These are phyloP conservation scores for Isoetes engelmannii DNA, from an alignment of 83 land plant genomes.

Conservation along the genomic window DNA sequence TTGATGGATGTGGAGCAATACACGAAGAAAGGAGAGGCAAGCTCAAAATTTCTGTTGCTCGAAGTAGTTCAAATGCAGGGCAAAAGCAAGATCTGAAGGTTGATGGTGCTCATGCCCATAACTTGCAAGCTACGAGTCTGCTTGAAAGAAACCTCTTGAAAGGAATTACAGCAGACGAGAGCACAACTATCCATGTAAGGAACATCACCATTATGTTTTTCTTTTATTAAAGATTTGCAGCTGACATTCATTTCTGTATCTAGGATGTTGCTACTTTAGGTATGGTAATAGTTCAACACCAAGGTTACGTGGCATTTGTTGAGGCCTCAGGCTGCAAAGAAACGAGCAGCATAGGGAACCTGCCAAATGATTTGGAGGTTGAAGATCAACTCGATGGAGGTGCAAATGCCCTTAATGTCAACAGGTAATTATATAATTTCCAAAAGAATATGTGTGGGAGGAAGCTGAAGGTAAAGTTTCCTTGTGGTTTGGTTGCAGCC, in stretches of 20 bases:
- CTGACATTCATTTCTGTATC: neutral
- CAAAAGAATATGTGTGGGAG: neutral
- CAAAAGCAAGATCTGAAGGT: slow-evolving; percentile 39
- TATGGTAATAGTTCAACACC: slow-evolving; percentile 52
- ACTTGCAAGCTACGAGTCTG: slow-evolving; percentile 28
- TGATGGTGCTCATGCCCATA: slow-evolving; percentile 29
- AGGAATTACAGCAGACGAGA: slow-evolving; percentile 89
- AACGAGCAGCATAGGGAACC: slow-evolving; percentile 18
- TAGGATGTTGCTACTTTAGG: slow-evolving; percentile 75
- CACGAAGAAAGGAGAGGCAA: slow-evolving; percentile 48
- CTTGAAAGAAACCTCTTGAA: slow-evolving; percentile 60
- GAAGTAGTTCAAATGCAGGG: slow-evolving; percentile 49
- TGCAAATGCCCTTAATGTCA: slow-evolving; percentile 71
- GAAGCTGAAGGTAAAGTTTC: neutral
- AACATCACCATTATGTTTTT: slow-evolving; percentile 2
- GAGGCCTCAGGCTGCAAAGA: slow-evolving; percentile 44
- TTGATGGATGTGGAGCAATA: slow-evolving; percentile 14
- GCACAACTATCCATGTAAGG: slow-evolving; percentile 72
- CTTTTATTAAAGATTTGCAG: neutral
- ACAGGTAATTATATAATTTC: slow-evolving; percentile 39
- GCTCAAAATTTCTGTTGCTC: slow-evolving; percentile 44
- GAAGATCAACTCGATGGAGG: slow-evolving; percentile 85
- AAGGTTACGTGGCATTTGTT: slow-evolving; percentile 57
- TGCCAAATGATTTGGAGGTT: slow-evolving; percentile 32
- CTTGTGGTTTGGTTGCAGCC: slow-evolving; percentile 37